phyloP scores from a whole-genome alignment of 1,139 yeast genomes.

The Candida labiduridarum region DNA sequence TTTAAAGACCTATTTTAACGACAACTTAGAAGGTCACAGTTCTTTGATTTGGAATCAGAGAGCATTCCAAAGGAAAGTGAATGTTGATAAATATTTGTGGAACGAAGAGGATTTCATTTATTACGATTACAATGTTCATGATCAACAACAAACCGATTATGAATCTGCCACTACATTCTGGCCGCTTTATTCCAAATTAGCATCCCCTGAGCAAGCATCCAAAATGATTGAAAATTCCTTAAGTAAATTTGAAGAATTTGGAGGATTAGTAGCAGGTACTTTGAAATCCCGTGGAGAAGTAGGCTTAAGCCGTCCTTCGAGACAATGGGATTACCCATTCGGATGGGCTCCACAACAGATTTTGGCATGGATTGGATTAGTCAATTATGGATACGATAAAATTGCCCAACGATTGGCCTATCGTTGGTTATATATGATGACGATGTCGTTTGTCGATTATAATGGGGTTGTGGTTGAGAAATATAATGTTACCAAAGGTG shows the following conservation, averaged over 20 bases:
- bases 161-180: conserved; percentile 92
- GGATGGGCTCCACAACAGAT: conserved; percentile 99
- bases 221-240: conserved; percentile 60
- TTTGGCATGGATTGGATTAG: conserved; percentile 86
- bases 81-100: conserved; percentile 79
- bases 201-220: conserved; percentile 75
- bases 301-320: conserved; percentile 70
- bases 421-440: conserved; percentile 89
- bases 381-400: conserved; percentile 68
- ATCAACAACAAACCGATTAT: conserved; percentile 58
- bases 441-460: conserved; percentile 89
- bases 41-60: conserved; percentile 61
- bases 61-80: conserved; percentile 56
- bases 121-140: conserved; percentile 79
- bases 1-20: conserved; percentile 58
- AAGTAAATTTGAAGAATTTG: conserved; percentile 77
- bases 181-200: conserved; percentile 86
- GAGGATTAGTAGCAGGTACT: conserved; percentile 91
- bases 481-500: conserved; percentile 82
- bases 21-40: conserved; percentile 40
- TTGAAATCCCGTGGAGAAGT: conserved; percentile 73
- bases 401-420: conserved; percentile 74
- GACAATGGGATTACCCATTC: conserved; percentile 98
- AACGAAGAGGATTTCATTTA: conserved; percentile 76
- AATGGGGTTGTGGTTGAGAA: conserved; percentile 97